Conservation (phyloP, 805 yeast species). For the Candida boidinii region DNA sequence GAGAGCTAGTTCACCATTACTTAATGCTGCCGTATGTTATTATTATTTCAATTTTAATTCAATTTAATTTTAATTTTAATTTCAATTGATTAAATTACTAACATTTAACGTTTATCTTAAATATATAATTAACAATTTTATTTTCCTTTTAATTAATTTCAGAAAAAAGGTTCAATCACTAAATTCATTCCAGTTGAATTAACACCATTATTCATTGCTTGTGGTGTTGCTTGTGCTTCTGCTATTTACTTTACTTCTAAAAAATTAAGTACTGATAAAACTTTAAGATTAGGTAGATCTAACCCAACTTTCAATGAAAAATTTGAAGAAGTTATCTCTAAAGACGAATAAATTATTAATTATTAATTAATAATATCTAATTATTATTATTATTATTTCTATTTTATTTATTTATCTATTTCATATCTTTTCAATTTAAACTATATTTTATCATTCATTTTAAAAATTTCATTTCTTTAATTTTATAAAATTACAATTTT, state of each 20-base stretch:
- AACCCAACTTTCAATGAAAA: constrained; percentile 34
- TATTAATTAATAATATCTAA: too few relatives aligned
- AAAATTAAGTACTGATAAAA: constrained; percentile 38
- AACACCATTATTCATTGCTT: constrained; percentile 49
- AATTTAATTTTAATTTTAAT: too few relatives aligned
- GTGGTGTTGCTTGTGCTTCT: constrained; percentile 41
- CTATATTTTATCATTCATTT: neutral
- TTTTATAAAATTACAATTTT: neutral
- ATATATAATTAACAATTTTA: too few relatives aligned
- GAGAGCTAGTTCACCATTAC: constrained; percentile 41
- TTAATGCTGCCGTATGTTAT: constrained; percentile 37
- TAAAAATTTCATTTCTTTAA: neutral
- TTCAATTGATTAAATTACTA: constrained; percentile 2
- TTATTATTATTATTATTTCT: neutral
- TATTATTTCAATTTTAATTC: neutral
- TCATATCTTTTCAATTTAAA: neutral
- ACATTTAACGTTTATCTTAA: too few relatives aligned
- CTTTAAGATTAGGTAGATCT: constrained; percentile 40
- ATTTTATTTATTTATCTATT: neutral
- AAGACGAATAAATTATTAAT: constrained; percentile 12
- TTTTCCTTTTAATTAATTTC: too few relatives aligned
- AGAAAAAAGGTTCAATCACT: constrained; percentile 13
- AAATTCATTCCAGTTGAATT: constrained; percentile 42
- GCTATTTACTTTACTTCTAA: constrained; percentile 45
- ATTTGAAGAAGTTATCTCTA: constrained; percentile 24